phyloP scores from a whole-genome alignment of 192 early-diverging fungal genomes.

The Coemansia sp. region DNA sequence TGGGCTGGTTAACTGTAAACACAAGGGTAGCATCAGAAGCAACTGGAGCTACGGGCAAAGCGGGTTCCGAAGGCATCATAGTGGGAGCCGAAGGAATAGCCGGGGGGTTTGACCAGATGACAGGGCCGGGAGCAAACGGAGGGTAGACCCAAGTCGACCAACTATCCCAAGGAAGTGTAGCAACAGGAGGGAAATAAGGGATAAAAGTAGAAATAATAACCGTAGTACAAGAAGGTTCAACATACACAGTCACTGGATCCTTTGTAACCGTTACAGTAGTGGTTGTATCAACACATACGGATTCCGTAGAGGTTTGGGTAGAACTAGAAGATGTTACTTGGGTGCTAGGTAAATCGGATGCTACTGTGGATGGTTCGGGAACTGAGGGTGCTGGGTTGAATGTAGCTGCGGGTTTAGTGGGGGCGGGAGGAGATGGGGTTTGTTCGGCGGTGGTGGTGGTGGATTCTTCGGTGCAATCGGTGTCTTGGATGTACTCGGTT shows the following conservation, averaged over 20 bases:
- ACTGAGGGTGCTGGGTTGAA: too few relatives aligned
- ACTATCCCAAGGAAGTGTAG: conserved; percentile 8
- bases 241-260: conserved; percentile 13
- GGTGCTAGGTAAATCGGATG: too few relatives aligned
- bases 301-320: too few relatives aligned
- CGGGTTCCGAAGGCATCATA: too few relatives aligned
- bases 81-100: too few relatives aligned
- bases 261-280: conserved; percentile 5
- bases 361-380: too few relatives aligned
- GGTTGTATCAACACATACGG: background rate
- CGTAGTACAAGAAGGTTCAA: conserved; percentile 1
- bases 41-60: background rate
- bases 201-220: conserved; percentile 24
- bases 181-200: conserved; percentile 12
- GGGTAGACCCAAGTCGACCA: conserved; percentile 5
- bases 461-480: background rate
- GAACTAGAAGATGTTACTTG: too few relatives aligned
- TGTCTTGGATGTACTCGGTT: background rate
- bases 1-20: conserved; percentile 2
- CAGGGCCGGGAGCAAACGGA: conserved; percentile 34
- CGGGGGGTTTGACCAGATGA: conserved; percentile 19
- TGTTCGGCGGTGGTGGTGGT: background rate
- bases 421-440: conserved; percentile 3
- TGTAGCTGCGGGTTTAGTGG: background rate
- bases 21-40: conserved; percentile 1